phyloP scores from a whole-genome alignment of 2,329 filamentous ascomycete species.

The Epichloe elymi region DNA sequence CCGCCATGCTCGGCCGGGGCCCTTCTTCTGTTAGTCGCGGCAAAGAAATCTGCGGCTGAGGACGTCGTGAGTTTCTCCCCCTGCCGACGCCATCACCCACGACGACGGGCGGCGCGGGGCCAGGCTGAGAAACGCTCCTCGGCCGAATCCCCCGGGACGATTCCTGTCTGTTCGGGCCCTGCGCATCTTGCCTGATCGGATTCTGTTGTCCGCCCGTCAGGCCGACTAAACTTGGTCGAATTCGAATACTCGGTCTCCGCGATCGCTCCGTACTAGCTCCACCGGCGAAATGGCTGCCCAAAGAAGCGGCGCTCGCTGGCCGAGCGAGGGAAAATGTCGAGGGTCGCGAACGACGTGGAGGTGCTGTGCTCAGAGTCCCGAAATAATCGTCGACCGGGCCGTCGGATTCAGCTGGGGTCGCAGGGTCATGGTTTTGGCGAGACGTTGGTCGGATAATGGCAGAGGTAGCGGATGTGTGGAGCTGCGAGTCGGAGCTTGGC shows the following conservation, averaged over 20 bases:
- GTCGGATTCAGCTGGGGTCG: conserved; percentile 1
- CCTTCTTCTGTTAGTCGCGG: conserved; percentile 28
- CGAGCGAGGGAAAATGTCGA: conserved; percentile 4
- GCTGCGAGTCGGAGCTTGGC: conserved; percentile 2
- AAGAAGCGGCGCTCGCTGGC: background rate
- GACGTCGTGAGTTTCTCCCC: conserved; percentile 16
- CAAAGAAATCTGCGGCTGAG: conserved; percentile 21
- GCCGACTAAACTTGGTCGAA: conserved; percentile 8
- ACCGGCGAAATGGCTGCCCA: background rate
- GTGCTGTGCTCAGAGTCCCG: background rate
- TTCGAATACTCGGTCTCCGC: conserved; percentile 13
- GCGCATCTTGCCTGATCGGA: no score
- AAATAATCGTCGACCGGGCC: conserved; percentile 2
- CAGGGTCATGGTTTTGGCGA: background rate
- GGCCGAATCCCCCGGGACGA: conserved; percentile 11
- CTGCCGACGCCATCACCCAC: conserved; percentile 9
- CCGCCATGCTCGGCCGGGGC: conserved; percentile 20
- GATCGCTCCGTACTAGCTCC: background rate
- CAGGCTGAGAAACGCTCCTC: conserved; percentile 24
- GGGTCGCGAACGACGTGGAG: conserved; percentile 2
- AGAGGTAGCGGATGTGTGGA: background rate
- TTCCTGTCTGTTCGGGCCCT: background rate
- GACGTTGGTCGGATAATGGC: background rate
- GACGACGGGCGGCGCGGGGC: conserved; percentile 11
- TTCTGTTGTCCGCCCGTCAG: background rate